Base-by-base conservation (phyloP, 345 rosid species). In the Cardamine occulta region DNA sequence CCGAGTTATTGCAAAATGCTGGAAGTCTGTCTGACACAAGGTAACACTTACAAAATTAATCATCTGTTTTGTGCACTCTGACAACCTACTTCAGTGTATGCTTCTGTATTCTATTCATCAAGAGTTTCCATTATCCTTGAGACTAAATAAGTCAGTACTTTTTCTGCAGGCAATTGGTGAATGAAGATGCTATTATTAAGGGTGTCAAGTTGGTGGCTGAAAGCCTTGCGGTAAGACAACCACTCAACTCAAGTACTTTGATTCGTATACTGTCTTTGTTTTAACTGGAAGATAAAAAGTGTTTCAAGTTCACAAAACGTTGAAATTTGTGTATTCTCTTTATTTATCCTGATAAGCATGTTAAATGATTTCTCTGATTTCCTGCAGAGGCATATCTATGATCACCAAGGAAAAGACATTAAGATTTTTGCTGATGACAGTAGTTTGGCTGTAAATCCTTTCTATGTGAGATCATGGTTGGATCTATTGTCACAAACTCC, bases 121-220 rank as follows among this genome's bases (percentile, higher is more conserved):
- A 35, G 24, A 52, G 9, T 39, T 49, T 29, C 19, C 63, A 29
- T 15, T 59, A 42, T 57, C 67, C 14, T 56, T 1, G 8, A 45
- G 29, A 74, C 66, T 42, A 47, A 35, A 26, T 42, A 52, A 1
- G 2, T n/a, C 10, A 9, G 21, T 59, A 3, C 12, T 24, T 13
- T 11, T 52, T 60, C 45, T 85, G 78, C 86, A 95, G 99, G 81
- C 79, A 83, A 72, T 84, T 84, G 72, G 88, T 90, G 63, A 80
- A 78, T 75, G 97, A 92, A 80, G 75, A 80, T 63, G 85, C 93
- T 64, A 76, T 95, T 61, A 73, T 82, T 75, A 90, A 81, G 81
- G 87, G 90, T 58, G 87, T 88, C 80, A 92, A 90, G 78, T 82
- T 92, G 73, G 93, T 95, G 65, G 94, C 97, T 58, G 97, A 95